Evolutionary conservation across 1,284 basidiomycete genomes (phyloP), one percentile per base, ranked within the genome.

Genomic region (Ustilago lituana): DNA sequence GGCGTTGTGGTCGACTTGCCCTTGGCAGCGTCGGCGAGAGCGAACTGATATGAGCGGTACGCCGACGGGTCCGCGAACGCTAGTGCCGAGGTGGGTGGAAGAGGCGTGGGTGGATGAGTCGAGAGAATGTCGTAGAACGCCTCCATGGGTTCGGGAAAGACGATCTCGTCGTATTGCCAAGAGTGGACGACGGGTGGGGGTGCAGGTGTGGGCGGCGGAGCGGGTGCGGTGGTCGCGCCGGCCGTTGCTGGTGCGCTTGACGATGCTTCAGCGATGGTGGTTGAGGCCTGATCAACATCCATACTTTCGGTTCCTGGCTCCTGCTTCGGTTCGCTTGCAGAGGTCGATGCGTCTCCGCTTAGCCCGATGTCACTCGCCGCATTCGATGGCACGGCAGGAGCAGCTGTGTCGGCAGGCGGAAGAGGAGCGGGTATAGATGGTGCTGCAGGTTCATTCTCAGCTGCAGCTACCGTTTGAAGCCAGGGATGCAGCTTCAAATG

Each of bases 151-250:
- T 98, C 95, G 71, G 89, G 89, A 84, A 99, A 98, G 43, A 98
- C 93, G 62, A 98, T 88, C 74, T 99, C 96, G 82, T 98, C 96
- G 84, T 98, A 98, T 79, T 98, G 94, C 95, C 96, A 99, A 0
- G 93, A 92, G 82, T 98, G 92, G 15, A 82, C 79, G 5, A 80
- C 80, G 19, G 78, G 77, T 17, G 78, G 76, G n/a, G 65, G 68
- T 4, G 67, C 56, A 4, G 57, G 60, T 33, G 59, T 69, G 29
- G 55, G 38, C 14, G 55, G 38, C 14, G 59, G 20, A 12, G 50
- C 27, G 5, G 50, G 17, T 8, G 54, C 15, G 31, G 51, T 17
- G 0, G 40, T 24, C 29, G 62, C 20, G 11, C 36, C 51, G n/a
- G 37, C 26, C 11, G 33, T 19, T 11, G 35, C 17, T 4, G 24